Percentiles rank a stretch among this genome's conserved stretches.
These are phyloP conservation scores for Rickenella mellea DNA, from an alignment of 768 basidiomycete genomes.

Conservation along the genomic window DNA sequence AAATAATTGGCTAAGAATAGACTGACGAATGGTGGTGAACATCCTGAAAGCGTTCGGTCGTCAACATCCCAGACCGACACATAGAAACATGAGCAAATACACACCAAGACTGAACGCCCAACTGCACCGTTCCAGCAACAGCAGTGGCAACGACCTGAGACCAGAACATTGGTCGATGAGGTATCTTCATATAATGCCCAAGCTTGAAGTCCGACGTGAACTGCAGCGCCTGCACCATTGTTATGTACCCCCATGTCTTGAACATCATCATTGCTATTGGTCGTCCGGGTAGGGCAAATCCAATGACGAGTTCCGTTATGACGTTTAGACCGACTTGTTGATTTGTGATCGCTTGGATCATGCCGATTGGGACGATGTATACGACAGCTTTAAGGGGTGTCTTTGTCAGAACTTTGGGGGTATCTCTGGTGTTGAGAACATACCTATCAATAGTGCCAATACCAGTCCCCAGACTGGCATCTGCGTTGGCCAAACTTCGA, in stretches of 20 bases:
- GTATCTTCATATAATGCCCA: conserved; percentile 11
- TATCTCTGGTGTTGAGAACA: neutral
- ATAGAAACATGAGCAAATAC: too few relatives aligned
- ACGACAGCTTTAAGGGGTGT: conserved; percentile 5
- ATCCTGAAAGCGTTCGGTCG: too few relatives aligned
- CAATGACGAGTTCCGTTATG: conserved; percentile 23
- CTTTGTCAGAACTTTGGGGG: conserved; percentile 8
- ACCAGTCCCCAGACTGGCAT: conserved; percentile 23
- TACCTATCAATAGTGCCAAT: conserved; percentile 9
- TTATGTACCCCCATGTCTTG: conserved; percentile 17
- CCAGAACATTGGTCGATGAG: conserved; percentile 4
- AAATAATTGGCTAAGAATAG: conserved; percentile 10
- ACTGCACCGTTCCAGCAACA: conserved; percentile 6
- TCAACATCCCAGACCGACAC: too few relatives aligned
- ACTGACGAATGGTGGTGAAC: conserved; percentile 12
- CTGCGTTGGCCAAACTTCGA: conserved; percentile 55
- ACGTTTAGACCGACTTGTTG: conserved; percentile 20
- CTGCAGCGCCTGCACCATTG: conserved; percentile 14
- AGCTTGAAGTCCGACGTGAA: conserved; percentile 17
- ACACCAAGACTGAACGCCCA: conserved; percentile 6
- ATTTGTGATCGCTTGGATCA: conserved; percentile 25
- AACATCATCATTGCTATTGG: conserved; percentile 21
- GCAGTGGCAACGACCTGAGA: conserved; percentile 16
- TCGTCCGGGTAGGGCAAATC: conserved; percentile 31
- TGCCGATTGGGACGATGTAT: conserved; percentile 22